A percentile compares a stretch with the other conserved stretches of the same genome.
Evolutionary conservation across 768 basidiomycete species (phyloP).

Genomic region (Coprinopsis marcescibilis): DNA sequence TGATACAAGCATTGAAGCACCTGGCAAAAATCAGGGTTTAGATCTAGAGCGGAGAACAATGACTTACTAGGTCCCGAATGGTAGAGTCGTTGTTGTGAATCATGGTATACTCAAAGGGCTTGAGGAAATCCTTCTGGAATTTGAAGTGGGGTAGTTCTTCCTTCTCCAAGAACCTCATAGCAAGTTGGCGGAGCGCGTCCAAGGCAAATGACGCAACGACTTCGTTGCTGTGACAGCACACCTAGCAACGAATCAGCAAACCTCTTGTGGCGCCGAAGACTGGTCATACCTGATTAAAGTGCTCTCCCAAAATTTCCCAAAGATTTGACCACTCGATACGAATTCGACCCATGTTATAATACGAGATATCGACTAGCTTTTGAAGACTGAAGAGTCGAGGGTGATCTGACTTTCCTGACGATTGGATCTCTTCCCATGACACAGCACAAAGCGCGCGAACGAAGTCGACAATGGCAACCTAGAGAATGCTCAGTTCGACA

Average conservation of each 20-base stretch:
- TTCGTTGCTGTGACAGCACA: constrained; percentile 97
- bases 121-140: constrained; percentile 98
- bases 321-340: constrained; percentile 97
- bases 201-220: constrained; percentile 96
- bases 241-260: constrained; percentile 40
- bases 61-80: constrained; percentile 84
- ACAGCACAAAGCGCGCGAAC: constrained; percentile 94
- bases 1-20: constrained; percentile 97
- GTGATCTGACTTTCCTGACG: constrained; percentile 89
- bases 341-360: constrained; percentile 99
- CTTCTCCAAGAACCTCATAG: constrained; percentile 98
- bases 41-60: background rate
- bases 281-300: constrained; percentile 88
- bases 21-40: constrained; percentile 31
- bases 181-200: constrained; percentile 92
- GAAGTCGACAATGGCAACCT: constrained; percentile 98
- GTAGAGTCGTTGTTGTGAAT: constrained; percentile 93
- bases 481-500: constrained; percentile 11
- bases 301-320: constrained; percentile 97
- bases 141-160: constrained; percentile 98
- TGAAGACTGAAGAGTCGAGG: constrained; percentile 95
- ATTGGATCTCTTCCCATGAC: constrained; percentile 99
- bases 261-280: background rate
- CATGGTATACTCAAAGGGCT: constrained; percentile 98
- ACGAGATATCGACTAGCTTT: constrained; percentile 97